A percentile compares a stretch with the other conserved stretches of the same genome.
Conservation (phyloP, 306 rosid species). For the Malus sieversii region DNA sequence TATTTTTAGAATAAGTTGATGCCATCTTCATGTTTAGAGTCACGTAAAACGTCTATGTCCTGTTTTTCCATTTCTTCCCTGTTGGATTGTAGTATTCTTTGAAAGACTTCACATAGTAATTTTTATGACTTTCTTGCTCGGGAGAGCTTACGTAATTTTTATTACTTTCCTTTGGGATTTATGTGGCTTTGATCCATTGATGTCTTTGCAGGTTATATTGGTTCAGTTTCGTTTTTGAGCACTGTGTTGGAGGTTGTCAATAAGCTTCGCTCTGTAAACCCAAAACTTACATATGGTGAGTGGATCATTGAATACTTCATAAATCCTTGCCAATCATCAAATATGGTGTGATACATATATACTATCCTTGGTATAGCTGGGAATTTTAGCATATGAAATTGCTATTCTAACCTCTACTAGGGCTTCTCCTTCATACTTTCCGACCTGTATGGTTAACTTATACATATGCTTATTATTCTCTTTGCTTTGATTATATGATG, state of each 20-base stretch:
- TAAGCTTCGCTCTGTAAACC: constrained; percentile 67
- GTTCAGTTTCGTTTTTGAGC: constrained; percentile 67
- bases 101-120: background rate
- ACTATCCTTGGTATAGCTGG: background rate
- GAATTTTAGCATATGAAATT: background rate
- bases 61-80: background rate
- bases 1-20: background rate
- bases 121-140: background rate
- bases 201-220: constrained; percentile 63
- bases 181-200: constrained; percentile 1
- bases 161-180: background rate
- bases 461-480: background rate
- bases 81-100: background rate
- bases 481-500: background rate
- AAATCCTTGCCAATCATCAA: background rate
- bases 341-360: background rate
- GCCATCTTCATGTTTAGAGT: background rate
- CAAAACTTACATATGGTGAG: constrained; percentile 60
- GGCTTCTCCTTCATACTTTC: background rate
- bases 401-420: background rate
- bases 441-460: background rate
- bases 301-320: background rate
- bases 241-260: constrained; percentile 63
- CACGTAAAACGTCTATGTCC: background rate
- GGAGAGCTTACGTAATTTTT: background rate